Evolutionary conservation across 2,329 filamentous ascomycete species (phyloP).

Genomic region (Clathrospora elynae): DNA sequence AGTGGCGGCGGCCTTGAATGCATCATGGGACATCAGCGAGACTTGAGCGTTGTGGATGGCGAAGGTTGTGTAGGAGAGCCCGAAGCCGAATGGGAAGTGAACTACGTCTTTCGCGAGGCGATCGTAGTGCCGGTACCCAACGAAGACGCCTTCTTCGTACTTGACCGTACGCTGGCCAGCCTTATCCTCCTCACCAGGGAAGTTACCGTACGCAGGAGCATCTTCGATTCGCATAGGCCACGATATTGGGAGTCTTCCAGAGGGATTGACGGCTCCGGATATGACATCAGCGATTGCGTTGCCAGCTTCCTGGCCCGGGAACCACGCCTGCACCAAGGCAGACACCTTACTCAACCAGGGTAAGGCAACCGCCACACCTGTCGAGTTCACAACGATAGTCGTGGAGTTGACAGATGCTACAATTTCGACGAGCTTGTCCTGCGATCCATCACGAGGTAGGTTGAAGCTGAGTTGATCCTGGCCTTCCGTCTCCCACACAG

Average conservation of each 20-base stretch:
- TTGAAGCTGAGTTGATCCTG: slow-evolving; percentile 63
- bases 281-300: slow-evolving; percentile 52
- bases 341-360: slow-evolving; percentile 64
- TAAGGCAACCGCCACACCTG: slow-evolving; percentile 73
- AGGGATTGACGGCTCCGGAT: slow-evolving; percentile 48
- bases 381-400: slow-evolving; percentile 75
- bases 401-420: slow-evolving; percentile 70
- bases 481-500: slow-evolving; percentile 59
- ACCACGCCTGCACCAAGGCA: slow-evolving; percentile 50
- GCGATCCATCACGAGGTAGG: slow-evolving; percentile 58
- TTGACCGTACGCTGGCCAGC: slow-evolving; percentile 64
- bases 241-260: slow-evolving; percentile 48
- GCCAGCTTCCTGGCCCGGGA: slow-evolving; percentile 51
- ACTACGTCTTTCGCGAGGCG: slow-evolving; percentile 64
- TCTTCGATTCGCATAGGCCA: slow-evolving; percentile 46
- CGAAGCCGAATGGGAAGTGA: slow-evolving; percentile 49
- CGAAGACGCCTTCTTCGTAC: slow-evolving; percentile 59
- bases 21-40: slow-evolving; percentile 62
- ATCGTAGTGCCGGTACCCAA: slow-evolving; percentile 63
- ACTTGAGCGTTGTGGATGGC: slow-evolving; percentile 58
- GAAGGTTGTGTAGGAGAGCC: slow-evolving; percentile 48
- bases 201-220: slow-evolving; percentile 46
- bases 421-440: slow-evolving; percentile 68
- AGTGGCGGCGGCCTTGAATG: slow-evolving; percentile 44
- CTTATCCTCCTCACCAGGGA: slow-evolving; percentile 50